Evolutionary conservation across 192 early-diverging fungal genomes (phyloP).

Genomic region (Dissophora globulifera): DNA sequence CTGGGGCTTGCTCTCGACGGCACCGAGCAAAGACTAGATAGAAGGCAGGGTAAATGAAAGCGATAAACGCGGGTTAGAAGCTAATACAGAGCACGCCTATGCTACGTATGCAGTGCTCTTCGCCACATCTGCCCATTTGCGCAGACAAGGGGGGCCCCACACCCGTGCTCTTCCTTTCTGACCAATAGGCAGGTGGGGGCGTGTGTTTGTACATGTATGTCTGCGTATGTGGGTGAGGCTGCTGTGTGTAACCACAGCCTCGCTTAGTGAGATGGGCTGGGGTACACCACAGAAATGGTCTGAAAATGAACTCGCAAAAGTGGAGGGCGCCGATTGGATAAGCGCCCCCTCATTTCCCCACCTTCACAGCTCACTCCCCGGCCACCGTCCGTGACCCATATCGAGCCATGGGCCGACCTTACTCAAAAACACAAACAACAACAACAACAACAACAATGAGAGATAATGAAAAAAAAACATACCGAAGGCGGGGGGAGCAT

Average conservation of each 20-base stretch:
- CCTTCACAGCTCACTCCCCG: too few species aligned
- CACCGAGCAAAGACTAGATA: slow-evolving; percentile 37
- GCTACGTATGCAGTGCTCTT: too few species aligned
- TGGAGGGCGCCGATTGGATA: neutral
- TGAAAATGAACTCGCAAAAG: neutral
- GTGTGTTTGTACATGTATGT: slow-evolving; percentile 9
- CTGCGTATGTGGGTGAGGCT: neutral
- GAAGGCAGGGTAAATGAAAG: neutral
- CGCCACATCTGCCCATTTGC: too few species aligned
- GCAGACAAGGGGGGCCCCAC: too few species aligned
- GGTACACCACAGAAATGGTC: neutral
- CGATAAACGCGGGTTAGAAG: slow-evolving; percentile 1
- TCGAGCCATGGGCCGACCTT: too few species aligned
- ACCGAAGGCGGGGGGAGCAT: slow-evolving; percentile 52
- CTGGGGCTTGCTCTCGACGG: slow-evolving; percentile 12
- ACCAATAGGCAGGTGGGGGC: too few species aligned
- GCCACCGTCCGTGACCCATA: too few species aligned
- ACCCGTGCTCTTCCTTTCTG: too few species aligned
- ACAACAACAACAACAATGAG: neutral
- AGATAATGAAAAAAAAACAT: slow-evolving; percentile 22
- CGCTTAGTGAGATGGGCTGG: too few species aligned
- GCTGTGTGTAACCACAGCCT: slow-evolving; percentile 14
- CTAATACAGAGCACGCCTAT: neutral
- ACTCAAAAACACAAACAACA: slow-evolving; percentile 1
- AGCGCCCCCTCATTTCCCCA: too few species aligned